Evolutionary conservation across 768 basidiomycete genomes (phyloP).

Genomic region (Cytidiella melzeri): DNA sequence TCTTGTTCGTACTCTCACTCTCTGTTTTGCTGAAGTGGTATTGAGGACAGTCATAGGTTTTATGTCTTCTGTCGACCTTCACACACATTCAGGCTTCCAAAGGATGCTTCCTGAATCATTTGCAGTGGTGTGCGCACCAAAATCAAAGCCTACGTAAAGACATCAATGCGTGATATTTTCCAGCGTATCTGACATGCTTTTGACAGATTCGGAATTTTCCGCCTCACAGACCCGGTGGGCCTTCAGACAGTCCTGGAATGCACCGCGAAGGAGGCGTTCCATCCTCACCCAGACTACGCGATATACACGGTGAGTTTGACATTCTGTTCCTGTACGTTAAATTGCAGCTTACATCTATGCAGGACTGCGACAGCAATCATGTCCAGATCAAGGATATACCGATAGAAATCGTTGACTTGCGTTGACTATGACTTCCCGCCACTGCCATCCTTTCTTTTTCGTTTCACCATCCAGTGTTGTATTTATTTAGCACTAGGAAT

Average conservation of each 20-base stretch:
- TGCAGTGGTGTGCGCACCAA: slow-evolving; percentile 88
- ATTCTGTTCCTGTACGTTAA: neutral
- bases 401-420: slow-evolving; percentile 82
- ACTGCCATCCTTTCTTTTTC: neutral
- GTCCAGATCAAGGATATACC: slow-evolving; percentile 68
- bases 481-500: neutral
- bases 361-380: slow-evolving; percentile 86
- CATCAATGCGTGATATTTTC: slow-evolving; percentile 5
- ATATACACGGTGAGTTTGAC: slow-evolving; percentile 71
- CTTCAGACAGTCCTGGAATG: slow-evolving; percentile 67
- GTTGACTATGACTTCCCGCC: slow-evolving; percentile 21
- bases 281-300: slow-evolving; percentile 77
- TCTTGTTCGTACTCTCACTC: slow-evolving; percentile 49
- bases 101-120: slow-evolving; percentile 87
- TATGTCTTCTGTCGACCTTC: slow-evolving; percentile 91
- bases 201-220: slow-evolving; percentile 78
- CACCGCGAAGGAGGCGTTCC: slow-evolving; percentile 68
- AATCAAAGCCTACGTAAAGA: slow-evolving; percentile 64
- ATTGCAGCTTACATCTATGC: neutral
- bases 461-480: neutral
- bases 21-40: neutral
- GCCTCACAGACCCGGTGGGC: slow-evolving; percentile 84
- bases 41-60: slow-evolving; percentile 45
- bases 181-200: neutral
- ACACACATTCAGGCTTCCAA: slow-evolving; percentile 88